Evolutionary conservation across 2,329 filamentous ascomycete genomes (phyloP), one percentile per base, ranked within the genome.

Genomic region (Ophidiomyces ophidiicola): DNA sequence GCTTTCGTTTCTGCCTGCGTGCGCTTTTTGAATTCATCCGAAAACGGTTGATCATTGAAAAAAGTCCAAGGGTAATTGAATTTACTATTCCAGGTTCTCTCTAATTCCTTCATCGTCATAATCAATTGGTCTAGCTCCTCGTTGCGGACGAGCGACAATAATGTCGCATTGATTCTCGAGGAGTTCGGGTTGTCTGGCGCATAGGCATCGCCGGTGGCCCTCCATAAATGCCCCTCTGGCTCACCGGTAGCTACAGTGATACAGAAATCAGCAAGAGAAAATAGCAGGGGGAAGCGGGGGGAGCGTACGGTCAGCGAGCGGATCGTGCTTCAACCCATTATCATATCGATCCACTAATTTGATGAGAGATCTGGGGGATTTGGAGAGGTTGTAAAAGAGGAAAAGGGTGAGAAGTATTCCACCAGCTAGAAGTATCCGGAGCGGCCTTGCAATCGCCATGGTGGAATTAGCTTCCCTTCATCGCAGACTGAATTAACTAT

Each of bases 1-100:
- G 88, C 90, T 50, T 93, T 94, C 12, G 88, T 96, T 36, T 74
- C 78, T 19, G 78, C 84, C 46, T 72, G 69, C 0, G 87, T 96
- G 60, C 73, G 76, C 53, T 67, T 68, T 66, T 92, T 96, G 68
- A 98, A 98, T 53, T 96, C 87, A 11, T 90, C 82, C 2, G 81
- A 79, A 56, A 98, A 98, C 11, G 84, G 83, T 37, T 83, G 79
- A 55, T 98, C 88, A 64, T 98, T 98, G 72, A 98, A 92, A 61
- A 98, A 98, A 6, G 86, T 94, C 85, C 90, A 98, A 0, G 90
- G 90, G 57, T 98, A 98, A 68, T 98, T 98, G 74, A 96, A 98
- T 58, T 98, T 98, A 69, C 76, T 70, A 56, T 98, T 98, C 86
- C 87, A 98, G 1, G 88, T 96, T 48, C 81, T 69, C 65, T 98